Percentiles rank a stretch among this genome's conserved stretches.
Evolutionary conservation across 1,284 basidiomycete species (phyloP).

Genomic region (Waitea zeae): DNA sequence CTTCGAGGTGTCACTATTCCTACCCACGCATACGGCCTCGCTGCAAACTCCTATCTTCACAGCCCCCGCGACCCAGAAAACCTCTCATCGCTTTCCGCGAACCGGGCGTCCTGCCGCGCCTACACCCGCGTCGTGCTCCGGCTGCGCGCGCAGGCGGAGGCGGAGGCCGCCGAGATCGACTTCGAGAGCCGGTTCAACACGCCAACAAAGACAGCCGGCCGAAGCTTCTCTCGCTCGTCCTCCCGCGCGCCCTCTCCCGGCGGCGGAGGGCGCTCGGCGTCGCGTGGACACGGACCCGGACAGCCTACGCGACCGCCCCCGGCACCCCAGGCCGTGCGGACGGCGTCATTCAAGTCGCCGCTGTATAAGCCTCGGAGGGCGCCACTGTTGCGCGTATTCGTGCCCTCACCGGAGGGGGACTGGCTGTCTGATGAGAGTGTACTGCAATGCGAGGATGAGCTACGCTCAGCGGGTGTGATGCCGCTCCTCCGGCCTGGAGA

Average conservation of each 20-base stretch:
- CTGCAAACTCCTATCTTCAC: slow-evolving; percentile 36
- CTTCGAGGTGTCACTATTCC: slow-evolving; percentile 63
- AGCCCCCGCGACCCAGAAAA: slow-evolving; percentile 12
- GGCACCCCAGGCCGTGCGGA: slow-evolving; percentile 2
- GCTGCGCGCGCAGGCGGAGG: slow-evolving; percentile 56
- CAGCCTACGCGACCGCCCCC: too few relatives aligned
- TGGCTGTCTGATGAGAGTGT: slow-evolving; percentile 69
- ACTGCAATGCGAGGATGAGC: slow-evolving; percentile 61
- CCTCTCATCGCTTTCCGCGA: slow-evolving; percentile 13
- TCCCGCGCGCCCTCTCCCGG: slow-evolving; percentile 52
- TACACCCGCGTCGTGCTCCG: slow-evolving; percentile 62
- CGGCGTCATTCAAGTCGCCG: slow-evolving; percentile 37
- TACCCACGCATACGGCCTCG: slow-evolving; percentile 45
- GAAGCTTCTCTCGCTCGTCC: slow-evolving; percentile 19
- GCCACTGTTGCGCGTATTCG: slow-evolving; percentile 59
- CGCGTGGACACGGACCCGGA: too few relatives aligned
- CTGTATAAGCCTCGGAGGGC: slow-evolving; percentile 50
- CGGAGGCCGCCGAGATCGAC: slow-evolving; percentile 15
- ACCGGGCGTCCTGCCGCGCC: slow-evolving; percentile 36
- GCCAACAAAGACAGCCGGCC: slow-evolving; percentile 4
- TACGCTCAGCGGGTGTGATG: slow-evolving; percentile 40
- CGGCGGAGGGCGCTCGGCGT: slow-evolving; percentile 13
- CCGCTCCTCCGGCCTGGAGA: slow-evolving; percentile 48
- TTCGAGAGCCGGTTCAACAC: slow-evolving; percentile 6
- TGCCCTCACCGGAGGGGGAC: slow-evolving; percentile 64